A percentile compares a stretch with the other conserved stretches of the same genome.
Conservation (phyloP, 1,284 basidiomycete species). For the Pisolithus thermaeus region DNA sequence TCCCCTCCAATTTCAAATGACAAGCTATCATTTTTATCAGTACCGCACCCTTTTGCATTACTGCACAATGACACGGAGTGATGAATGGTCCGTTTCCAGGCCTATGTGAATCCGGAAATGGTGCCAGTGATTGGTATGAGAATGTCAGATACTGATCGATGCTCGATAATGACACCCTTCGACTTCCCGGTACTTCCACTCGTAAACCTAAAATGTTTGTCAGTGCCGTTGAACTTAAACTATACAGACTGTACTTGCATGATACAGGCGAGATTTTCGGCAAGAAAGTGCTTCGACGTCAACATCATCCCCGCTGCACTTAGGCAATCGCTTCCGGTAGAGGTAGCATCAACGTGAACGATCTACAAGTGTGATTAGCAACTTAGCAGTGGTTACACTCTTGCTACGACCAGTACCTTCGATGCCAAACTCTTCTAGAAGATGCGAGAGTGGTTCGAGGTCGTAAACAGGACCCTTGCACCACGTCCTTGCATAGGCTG, state of each 20-base stretch:
- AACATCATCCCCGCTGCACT: conserved; percentile 13
- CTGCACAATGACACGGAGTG: too few relatives aligned
- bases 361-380: conserved; percentile 13
- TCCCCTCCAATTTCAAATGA: too few relatives aligned
- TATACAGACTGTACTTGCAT: conserved; percentile 14
- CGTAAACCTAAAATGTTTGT: not conserved
- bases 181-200: conserved; percentile 24
- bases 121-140: too few relatives aligned
- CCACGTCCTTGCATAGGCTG: conserved; percentile 25
- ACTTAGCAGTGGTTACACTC: not conserved
- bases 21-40: too few relatives aligned
- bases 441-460: conserved; percentile 17
- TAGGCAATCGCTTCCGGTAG: conserved; percentile 18
- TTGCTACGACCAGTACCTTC: conserved; percentile 17
- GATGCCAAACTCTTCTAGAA: conserved; percentile 19
- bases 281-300: conserved; percentile 15
- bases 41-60: too few relatives aligned
- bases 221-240: not conserved
- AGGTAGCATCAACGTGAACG: conserved; percentile 20
- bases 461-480: conserved; percentile 24
- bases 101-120: too few relatives aligned
- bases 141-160: conserved; percentile 26
- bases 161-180: conserved; percentile 28
- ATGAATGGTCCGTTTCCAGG: too few relatives aligned
- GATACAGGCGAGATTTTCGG: conserved; percentile 24